Evolutionary conservation across 2,329 filamentous ascomycete species (phyloP).

Genomic region (Botrytis aclada): DNA sequence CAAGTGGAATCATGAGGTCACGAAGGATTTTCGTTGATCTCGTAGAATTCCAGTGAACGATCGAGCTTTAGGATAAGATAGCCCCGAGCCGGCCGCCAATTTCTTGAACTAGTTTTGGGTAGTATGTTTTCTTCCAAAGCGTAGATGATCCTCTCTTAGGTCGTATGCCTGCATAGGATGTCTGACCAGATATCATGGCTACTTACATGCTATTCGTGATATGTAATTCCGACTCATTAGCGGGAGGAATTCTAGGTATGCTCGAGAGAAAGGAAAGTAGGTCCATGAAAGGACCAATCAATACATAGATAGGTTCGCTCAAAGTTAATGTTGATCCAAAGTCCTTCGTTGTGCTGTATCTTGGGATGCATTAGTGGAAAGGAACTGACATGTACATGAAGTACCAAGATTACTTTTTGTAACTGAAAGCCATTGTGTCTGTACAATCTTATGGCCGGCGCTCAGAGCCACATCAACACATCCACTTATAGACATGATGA

Average conservation of each 20-base stretch:
- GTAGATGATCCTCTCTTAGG: background rate
- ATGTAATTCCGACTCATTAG: background rate
- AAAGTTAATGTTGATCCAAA: background rate
- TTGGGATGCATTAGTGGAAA: background rate
- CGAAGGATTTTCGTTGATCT: too few species aligned
- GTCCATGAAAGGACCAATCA: background rate
- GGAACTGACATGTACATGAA: background rate
- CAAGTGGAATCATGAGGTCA: background rate
- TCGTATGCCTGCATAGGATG: background rate
- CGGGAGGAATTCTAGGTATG: background rate
- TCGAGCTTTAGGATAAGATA: background rate
- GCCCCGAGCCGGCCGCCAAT: background rate
- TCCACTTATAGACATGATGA: background rate
- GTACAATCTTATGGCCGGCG: too few species aligned
- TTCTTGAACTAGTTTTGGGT: background rate
- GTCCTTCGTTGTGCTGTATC: background rate
- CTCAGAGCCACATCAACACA: background rate
- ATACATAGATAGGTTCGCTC: background rate
- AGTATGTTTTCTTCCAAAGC: background rate
- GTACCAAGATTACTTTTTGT: background rate
- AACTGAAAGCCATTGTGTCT: too few species aligned
- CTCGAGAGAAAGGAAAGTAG: background rate
- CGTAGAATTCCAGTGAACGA: background rate
- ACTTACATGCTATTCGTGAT: background rate
- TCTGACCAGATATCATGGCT: background rate